Evolutionary conservation across 139 green algal genomes (phyloP), one percentile per base, ranked within the genome.

Genomic region (Pycnococcus provasolii): DNA sequence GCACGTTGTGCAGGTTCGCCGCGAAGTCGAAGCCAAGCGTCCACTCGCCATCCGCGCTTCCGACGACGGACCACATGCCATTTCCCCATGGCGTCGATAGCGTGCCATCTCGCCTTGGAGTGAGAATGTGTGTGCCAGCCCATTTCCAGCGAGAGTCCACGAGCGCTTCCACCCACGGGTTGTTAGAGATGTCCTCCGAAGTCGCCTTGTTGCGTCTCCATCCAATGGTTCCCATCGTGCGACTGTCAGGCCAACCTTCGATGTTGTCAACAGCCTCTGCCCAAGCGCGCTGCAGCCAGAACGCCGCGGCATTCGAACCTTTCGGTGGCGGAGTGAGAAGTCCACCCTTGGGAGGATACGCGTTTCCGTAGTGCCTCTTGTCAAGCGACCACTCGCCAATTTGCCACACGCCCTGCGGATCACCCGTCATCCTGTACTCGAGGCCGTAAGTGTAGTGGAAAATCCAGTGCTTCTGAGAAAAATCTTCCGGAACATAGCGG

Each of bases 401-500:
- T 11, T 11, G 11, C 11, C 13, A 37, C 50, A 55, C 13, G 11
- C 11, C 13, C 11, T 55, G 11, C 13, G 50, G 11, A 26, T 26
- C 26, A 13, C 50, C 50, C 11, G 11, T 55, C 50, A 55, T 55
- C 11, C 11, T 55, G 50, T 55, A 67, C 60, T 67, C 60, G 41
- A 52, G 41, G 37, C 41, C 41, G 60, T 67, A 67, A 37, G 60
- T 67, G 60, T 67, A 67, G 60, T 67, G 60, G 9, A 60, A 55
- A 40, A 67, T 67, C n/a, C 13, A 67, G 60, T 67, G 41, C 6
- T 63, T 60, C 15, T 60, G 15, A 26, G 26, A 26, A 26, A 26
- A 26, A 26, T 26, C 26, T 26, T 26, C 26, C 26, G 26, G 26
- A 26, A 26, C 26, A 26, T 26, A 26, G 26, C 26, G 26, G 26